Evolutionary conservation across 1,284 basidiomycete species (phyloP).

Genomic region (Heterobasidion occidentale): DNA sequence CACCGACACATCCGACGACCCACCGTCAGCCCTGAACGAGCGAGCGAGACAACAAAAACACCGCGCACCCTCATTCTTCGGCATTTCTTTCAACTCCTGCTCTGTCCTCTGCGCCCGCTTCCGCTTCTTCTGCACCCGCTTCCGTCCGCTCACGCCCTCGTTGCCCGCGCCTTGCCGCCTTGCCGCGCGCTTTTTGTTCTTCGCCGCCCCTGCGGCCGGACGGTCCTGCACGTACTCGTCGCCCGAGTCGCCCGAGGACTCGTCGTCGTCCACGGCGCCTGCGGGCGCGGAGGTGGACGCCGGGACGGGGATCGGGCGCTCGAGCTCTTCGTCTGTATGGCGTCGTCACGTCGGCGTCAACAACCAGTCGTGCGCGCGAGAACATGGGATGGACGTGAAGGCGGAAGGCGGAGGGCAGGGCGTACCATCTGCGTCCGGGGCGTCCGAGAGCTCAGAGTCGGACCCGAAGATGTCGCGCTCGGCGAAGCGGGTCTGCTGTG

Average conservation of each 20-base stretch:
- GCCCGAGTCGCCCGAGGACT: constrained; percentile 53
- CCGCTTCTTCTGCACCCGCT: constrained; percentile 17
- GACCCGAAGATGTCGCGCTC: constrained; percentile 60
- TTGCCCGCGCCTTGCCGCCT: constrained; percentile 6
- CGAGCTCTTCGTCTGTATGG: constrained; percentile 18
- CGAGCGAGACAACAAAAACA: too few species aligned
- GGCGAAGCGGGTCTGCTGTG: not conserved
- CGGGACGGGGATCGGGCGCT: constrained; percentile 9
- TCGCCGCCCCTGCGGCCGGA: constrained; percentile 22
- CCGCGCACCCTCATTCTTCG: constrained; percentile 68
- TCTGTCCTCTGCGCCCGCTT: constrained; percentile 40
- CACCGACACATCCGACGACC: too few species aligned
- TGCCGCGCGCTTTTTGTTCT: constrained; percentile 34
- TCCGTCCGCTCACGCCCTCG: not conserved
- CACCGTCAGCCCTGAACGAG: too few species aligned
- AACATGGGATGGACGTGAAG: not conserved
- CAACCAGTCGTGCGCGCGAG: not conserved
- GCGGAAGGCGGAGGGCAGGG: not conserved
- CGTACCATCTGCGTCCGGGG: constrained; percentile 34
- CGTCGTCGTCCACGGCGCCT: constrained; percentile 25
- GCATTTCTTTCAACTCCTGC: constrained; percentile 54
- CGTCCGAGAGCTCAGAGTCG: constrained; percentile 68
- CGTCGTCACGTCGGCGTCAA: too few species aligned
- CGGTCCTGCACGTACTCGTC: constrained; percentile 33
- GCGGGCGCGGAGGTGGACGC: constrained; percentile 1